Conservation (phyloP, 2,329 filamentous ascomycete genomes). For the Colletotrichum cereale region DNA sequence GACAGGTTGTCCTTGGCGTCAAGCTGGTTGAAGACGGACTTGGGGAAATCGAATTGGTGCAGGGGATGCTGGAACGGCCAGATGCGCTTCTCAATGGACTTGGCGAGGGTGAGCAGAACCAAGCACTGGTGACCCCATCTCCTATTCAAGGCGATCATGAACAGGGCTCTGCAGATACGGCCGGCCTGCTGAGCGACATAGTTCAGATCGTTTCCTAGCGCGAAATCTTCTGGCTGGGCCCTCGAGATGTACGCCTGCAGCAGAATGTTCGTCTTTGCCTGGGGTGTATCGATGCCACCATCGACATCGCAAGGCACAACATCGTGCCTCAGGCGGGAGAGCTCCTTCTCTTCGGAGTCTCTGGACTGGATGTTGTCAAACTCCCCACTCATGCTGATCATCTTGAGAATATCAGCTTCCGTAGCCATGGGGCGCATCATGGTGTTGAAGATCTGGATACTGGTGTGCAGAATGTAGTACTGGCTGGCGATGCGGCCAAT, state of each 20-base stretch:
- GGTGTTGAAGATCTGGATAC: conserved; percentile 94
- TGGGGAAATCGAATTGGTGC: conserved; percentile 92
- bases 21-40: conserved; percentile 84
- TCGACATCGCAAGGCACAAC: conserved; percentile 83
- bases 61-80: conserved; percentile 97
- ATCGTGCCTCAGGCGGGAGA: conserved; percentile 79
- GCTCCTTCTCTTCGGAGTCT: conserved; percentile 89
- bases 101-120: conserved; percentile 90
- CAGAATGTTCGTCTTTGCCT: conserved; percentile 95
- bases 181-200: conserved; percentile 97
- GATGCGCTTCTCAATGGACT: conserved; percentile 95
- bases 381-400: conserved; percentile 98
- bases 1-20: conserved; percentile 83
- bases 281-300: conserved; percentile 76
- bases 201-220: conserved; percentile 88
- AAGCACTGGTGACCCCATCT: conserved; percentile 97
- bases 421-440: conserved; percentile 90
- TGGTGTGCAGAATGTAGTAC: conserved; percentile 94
- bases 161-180: conserved; percentile 92
- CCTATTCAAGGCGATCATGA: conserved; percentile 96
- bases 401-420: conserved; percentile 92
- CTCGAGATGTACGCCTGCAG: conserved; percentile 94
- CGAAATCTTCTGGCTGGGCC: conserved; percentile 91
- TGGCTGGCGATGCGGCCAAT: conserved; percentile 97
- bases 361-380: conserved; percentile 97